These are phyloP conservation scores for Sugiyamaella paludigena DNA, from an alignment of 1,139 yeast species.

Conservation along the genomic window DNA sequence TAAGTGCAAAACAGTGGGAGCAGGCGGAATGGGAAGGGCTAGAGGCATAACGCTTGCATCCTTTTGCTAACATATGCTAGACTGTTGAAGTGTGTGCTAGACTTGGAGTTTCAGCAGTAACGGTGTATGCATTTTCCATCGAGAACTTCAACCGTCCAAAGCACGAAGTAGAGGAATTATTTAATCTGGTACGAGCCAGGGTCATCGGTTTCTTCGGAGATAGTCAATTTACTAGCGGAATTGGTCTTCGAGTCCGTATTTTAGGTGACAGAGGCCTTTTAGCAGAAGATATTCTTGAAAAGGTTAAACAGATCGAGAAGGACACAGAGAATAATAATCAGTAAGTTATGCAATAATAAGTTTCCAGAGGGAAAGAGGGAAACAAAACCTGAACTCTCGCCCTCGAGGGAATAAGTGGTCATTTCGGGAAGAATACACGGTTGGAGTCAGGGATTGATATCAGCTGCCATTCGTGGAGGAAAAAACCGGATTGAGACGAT, in stretches of 20 bases:
- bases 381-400: too few species aligned
- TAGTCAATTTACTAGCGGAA: constrained; percentile 13
- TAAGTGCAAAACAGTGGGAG: constrained; percentile 13
- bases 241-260: constrained; percentile 65
- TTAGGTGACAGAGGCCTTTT: constrained; percentile 71
- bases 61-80: constrained; percentile 16
- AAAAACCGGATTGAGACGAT: too few species aligned
- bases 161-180: constrained; percentile 77
- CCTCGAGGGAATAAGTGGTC: too few species aligned
- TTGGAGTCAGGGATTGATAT: too few species aligned
- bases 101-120: constrained; percentile 77
- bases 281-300: constrained; percentile 65
- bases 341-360: constrained; percentile 16
- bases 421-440: too few species aligned
- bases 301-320: constrained; percentile 62
- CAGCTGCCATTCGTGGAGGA: too few species aligned
- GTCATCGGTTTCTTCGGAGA: constrained; percentile 42
- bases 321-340: constrained; percentile 58
- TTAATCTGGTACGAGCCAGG: constrained; percentile 76
- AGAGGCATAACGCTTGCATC: too few species aligned
- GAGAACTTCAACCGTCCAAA: constrained; percentile 88
- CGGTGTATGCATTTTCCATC: constrained; percentile 92
- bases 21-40: too few species aligned
- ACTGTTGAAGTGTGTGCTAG: constrained; percentile 77
- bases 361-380: too few species aligned